Evolutionary conservation across 1,284 basidiomycete genomes (phyloP).

Genomic region (Limonomyces culmigenus): DNA sequence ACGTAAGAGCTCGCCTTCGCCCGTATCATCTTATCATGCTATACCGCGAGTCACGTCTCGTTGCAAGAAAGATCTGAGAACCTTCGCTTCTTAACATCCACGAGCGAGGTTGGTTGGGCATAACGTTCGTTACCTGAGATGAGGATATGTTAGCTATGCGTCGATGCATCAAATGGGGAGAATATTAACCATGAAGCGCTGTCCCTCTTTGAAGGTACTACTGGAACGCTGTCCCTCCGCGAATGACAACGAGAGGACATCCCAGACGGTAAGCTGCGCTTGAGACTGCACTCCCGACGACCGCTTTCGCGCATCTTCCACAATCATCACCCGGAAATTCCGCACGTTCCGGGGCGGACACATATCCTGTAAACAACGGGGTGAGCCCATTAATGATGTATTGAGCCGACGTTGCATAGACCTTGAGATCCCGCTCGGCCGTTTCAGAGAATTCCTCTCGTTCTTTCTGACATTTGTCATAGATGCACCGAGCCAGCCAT

Average conservation of each 20-base stretch:
- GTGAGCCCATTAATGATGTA: not conserved
- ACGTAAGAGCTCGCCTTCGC: too few species aligned
- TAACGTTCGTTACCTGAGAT: slow-evolving; percentile 40
- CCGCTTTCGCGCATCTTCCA: slow-evolving; percentile 48
- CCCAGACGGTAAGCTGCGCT: slow-evolving; percentile 77
- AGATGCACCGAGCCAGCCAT: slow-evolving; percentile 45
- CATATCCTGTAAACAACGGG: slow-evolving; percentile 24
- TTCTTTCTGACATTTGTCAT: slow-evolving; percentile 30
- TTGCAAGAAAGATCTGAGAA: too few species aligned
- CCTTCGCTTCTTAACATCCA: too few species aligned
- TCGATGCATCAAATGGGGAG: not conserved
- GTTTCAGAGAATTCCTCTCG: slow-evolving; percentile 34
- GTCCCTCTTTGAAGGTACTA: slow-evolving; percentile 44
- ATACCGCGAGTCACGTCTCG: too few species aligned
- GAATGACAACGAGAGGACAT: slow-evolving; percentile 37
- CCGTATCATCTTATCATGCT: too few species aligned
- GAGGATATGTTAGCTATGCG: not conserved
- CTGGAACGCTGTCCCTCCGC: slow-evolving; percentile 28
- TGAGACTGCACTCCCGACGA: slow-evolving; percentile 33
- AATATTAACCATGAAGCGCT: slow-evolving; percentile 48
- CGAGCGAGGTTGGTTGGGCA: slow-evolving; percentile 38
- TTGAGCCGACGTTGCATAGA: slow-evolving; percentile 15
- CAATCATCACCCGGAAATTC: slow-evolving; percentile 64
- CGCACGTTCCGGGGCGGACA: slow-evolving; percentile 72
- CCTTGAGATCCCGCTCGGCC: slow-evolving; percentile 55